Evolutionary conservation across 306 rosid species (phyloP), one percentile per base, ranked within the genome.

Genomic region (Medicago ruthenica): DNA sequence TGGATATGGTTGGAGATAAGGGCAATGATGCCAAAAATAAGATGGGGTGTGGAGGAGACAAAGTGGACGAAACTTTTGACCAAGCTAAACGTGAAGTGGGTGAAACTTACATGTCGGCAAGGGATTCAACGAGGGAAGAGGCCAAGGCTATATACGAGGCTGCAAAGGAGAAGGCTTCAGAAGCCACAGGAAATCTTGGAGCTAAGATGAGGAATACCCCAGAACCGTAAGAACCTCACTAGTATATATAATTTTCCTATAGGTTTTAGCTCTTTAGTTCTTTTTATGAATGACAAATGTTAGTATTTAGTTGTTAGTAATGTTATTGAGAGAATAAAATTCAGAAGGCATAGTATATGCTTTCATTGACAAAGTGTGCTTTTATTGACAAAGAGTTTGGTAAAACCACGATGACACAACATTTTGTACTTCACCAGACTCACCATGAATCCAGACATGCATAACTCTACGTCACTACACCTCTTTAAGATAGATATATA

Each of bases 91-190:
- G 45, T 0, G 67, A 59, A 16, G 87, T 82, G 47, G 83, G 41
- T 11, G 84, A 80, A 34, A 42, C 80, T 1, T 84, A 74, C 71
- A 1, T 0, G 14, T 54, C 71, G 10, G 84, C 85, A 8, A 82
- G 68, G 83, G 76, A 85, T 14, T 53, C 76, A 7, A 27, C 27
- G 86, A 73, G 76, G 5, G 27, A 79, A 51, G 80, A 76, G 65
- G 84, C 84, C 13, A 84, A 79, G 76, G 39, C 54, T 68, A 78
- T 7, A 31, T 85, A 87, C 17, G 93, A 85, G 81, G 81, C 79
- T 78, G 88, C 89, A 9, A 93, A 87, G 81, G 97, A 89, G 79
- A 85, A 70, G 57, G 89, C 79, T 65, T 91, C 93, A 0, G 77
- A 86, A 44, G 85, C 88, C n/a, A 51, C 89, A 0, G 90, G 80